Evolutionary conservation across 2,329 filamentous ascomycete genomes (phyloP), one percentile per base, ranked within the genome.

Genomic region (Escovopsis sp.): DNA sequence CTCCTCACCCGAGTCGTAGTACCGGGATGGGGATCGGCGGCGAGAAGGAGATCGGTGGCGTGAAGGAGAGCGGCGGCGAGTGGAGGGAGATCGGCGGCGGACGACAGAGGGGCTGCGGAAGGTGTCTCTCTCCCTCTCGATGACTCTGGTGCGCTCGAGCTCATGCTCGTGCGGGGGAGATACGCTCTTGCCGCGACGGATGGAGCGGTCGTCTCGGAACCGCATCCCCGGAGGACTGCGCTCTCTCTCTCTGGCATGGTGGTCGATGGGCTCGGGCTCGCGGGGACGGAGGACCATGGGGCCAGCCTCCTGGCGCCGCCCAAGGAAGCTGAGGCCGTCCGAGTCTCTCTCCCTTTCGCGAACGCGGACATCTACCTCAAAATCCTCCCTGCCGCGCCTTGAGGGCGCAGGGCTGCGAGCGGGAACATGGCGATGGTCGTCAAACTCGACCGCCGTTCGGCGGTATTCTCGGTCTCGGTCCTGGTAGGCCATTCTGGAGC

Each of bases 231-330:
- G 41, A 17, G 63, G 63, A 40, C 55, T 59, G 39, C 60, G 65
- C 35, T 58, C 64, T 34, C 62, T 58, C 35, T 58, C 64, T 34
- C 62, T 58, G 29, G 54, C 57, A 35, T 61, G 60, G 35, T 67
- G 57, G 48, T 72, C 68, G 39, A 68, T 47, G 1, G 64, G 69
- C 54, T 73, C 70, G 34, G 72, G 58, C 37, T 73, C 68, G 31
- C 68, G 62, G 44, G 66, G 56, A 35, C 70, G 64, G 33, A 74
- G 58, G 14, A 74, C 69, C 46, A 74, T 51, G 27, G 63, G 59
- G 3, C 68, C 68, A 18, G 61, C 53, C 39, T 72, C 68, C 18
- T 51, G 39, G 12, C 62, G 62, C 37, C 66, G 63, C 34, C 67
- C 63, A 39, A 73, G 51, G 45, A 72, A 72, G 35, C 61, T 55